Conservation (phyloP, 2,329 filamentous ascomycete species). For the Pseudogymnoascus sp. region DNA sequence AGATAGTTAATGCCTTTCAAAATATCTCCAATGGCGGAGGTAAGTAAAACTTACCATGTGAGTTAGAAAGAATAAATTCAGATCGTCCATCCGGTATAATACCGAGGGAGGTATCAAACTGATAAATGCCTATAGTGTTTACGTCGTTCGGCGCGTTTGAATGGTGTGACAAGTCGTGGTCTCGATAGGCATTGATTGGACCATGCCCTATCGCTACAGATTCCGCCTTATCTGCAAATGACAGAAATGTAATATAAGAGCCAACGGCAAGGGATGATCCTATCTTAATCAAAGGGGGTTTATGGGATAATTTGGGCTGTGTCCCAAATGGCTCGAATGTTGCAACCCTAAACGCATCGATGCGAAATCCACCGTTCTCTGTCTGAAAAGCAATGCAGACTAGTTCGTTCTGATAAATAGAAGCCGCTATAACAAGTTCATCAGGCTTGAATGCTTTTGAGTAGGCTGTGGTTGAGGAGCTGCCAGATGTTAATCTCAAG, state of each 20-base stretch:
- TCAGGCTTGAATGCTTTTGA: not conserved
- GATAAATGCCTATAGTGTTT: not conserved
- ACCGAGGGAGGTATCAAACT: not conserved
- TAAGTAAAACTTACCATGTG: not conserved
- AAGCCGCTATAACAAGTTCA: conserved; percentile 12
- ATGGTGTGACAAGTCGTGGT: not conserved
- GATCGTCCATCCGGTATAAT: not conserved
- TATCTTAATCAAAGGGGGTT: not conserved
- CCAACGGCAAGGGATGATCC: not conserved
- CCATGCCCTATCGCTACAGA: not conserved
- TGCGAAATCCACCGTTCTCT: not conserved
- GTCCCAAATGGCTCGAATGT: not conserved
- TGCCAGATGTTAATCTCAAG: not conserved
- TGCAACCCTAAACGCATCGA: not conserved
- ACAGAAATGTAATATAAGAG: not conserved
- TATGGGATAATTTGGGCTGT: not conserved
- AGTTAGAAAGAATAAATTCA: not conserved
- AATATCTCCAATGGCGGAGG: not conserved
- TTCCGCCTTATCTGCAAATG: not conserved
- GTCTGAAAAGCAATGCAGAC: conserved; percentile 8
- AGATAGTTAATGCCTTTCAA: not conserved
- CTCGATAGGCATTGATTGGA: not conserved
- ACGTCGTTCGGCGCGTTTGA: not conserved
- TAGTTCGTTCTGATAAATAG: conserved; percentile 3
- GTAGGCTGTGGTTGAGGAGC: not conserved